A percentile compares a stretch with the other conserved stretches of the same genome.
phyloP scores from a whole-genome alignment of 257 asterid species.

The Echium plantagineum region DNA sequence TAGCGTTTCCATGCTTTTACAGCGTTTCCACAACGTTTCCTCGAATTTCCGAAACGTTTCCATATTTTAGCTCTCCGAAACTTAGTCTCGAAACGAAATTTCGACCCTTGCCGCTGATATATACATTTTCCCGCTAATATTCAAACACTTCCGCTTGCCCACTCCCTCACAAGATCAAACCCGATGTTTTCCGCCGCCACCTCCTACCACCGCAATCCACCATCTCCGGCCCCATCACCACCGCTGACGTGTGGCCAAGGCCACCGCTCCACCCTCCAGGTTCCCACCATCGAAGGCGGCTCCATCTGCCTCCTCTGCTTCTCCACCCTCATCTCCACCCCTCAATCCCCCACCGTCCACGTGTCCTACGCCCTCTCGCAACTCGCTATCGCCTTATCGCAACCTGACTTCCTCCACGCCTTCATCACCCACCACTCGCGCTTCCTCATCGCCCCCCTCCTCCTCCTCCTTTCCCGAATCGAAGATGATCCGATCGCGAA shows the following conservation, averaged over 20 bases:
- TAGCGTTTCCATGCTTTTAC: too few relatives aligned
- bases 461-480: constrained; percentile 40
- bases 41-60: too few relatives aligned
- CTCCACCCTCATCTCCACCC: constrained; percentile 61
- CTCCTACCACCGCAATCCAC: too few relatives aligned
- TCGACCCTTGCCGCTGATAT: too few relatives aligned
- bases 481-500: constrained; percentile 65
- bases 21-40: too few relatives aligned
- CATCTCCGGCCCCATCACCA: background rate
- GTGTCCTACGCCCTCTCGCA: constrained; percentile 90
- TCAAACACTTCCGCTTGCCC: too few relatives aligned
- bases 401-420: constrained; percentile 51
- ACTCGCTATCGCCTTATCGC: constrained; percentile 62
- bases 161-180: too few relatives aligned
- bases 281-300: constrained; percentile 70
- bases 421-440: constrained; percentile 62
- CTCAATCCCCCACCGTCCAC: constrained; percentile 70
- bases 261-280: constrained; percentile 57
- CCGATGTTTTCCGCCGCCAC: too few relatives aligned
- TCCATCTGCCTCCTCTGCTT: constrained; percentile 78
- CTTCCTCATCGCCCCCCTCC: constrained; percentile 76
- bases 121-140: too few relatives aligned
- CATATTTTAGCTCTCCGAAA: too few relatives aligned
- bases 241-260: constrained; percentile 48
- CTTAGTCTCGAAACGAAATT: too few relatives aligned